These are phyloP conservation scores for Cladosporium sp. DNA, from an alignment of 2,329 filamentous ascomycete genomes.

Conservation along the genomic window DNA sequence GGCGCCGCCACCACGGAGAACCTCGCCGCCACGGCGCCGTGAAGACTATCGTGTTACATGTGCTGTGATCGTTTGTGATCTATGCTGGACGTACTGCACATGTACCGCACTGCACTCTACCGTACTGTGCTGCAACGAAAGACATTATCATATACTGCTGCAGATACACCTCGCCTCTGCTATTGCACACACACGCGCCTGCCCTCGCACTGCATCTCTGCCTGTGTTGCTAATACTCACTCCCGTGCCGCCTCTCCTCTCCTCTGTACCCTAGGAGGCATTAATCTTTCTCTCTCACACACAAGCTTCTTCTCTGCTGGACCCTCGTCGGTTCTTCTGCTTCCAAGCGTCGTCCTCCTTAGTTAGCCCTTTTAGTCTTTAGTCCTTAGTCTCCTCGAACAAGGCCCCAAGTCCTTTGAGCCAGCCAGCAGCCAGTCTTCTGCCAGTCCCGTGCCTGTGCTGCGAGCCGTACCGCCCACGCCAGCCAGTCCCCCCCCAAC, in stretches of 20 bases:
- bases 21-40: slow-evolving; percentile 6
- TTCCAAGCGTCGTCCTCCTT: not conserved
- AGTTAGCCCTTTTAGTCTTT: too few relatives aligned
- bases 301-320: not conserved
- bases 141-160: not conserved
- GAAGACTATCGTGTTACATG: slow-evolving; percentile 6
- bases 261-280: too few relatives aligned
- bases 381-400: not conserved
- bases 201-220: not conserved
- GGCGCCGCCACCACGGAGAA: not conserved
- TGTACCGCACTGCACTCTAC: not conserved
- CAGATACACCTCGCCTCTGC: not conserved
- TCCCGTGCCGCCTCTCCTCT: too few relatives aligned
- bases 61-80: not conserved
- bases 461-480: slow-evolving; percentile 11
- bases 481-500: slow-evolving; percentile 16
- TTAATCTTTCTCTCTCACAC: not conserved
- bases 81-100: not conserved
- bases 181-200: not conserved
- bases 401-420: not conserved
- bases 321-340: not conserved
- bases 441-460: not conserved
- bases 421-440: not conserved
- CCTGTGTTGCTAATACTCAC: not conserved
- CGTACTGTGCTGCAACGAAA: not conserved